phyloP scores from a whole-genome alignment of 2,329 filamentous ascomycete species.

The Samsoniella hepiali region DNA sequence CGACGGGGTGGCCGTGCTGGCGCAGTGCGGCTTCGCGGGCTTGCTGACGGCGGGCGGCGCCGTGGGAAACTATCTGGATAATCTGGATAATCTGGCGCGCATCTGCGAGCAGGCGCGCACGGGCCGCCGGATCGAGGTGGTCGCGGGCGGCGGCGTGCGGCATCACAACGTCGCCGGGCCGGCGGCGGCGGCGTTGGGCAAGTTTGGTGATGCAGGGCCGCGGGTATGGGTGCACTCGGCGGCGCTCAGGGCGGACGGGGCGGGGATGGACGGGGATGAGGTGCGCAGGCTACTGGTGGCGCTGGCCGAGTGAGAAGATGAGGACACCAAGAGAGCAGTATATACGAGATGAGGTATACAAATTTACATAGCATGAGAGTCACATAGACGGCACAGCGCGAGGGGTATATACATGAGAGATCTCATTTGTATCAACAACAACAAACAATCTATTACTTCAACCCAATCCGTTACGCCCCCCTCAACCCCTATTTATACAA shows the following conservation, averaged over 20 bases:
- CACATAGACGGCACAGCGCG: neutral
- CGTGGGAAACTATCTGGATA: conserved; percentile 37
- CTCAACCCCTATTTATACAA: conserved; percentile 11
- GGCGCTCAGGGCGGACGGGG: conserved; percentile 31
- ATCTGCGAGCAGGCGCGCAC: conserved; percentile 32
- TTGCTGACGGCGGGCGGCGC: conserved; percentile 52
- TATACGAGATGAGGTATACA: neutral
- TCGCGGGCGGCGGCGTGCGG: conserved; percentile 52
- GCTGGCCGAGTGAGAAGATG: neutral
- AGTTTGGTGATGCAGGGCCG: too few species aligned
- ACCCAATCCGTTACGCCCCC: neutral
- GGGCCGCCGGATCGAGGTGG: conserved; percentile 40
- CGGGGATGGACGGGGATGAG: conserved; percentile 29
- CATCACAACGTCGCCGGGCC: conserved; percentile 36
- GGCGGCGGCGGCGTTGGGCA: conserved; percentile 20
- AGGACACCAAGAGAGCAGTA: neutral
- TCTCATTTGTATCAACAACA: neutral
- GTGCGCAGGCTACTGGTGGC: conserved; percentile 18
- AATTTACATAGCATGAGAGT: neutral
- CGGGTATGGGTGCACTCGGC: conserved; percentile 49
- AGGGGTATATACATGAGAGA: neutral
- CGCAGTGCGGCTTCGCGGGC: conserved; percentile 45
- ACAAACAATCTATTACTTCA: conserved; percentile 3
- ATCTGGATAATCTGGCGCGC: conserved; percentile 35
- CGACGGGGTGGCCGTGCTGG: conserved; percentile 34